phyloP scores from a whole-genome alignment of 2,329 filamentous ascomycete genomes.

The Didymella glomerata region DNA sequence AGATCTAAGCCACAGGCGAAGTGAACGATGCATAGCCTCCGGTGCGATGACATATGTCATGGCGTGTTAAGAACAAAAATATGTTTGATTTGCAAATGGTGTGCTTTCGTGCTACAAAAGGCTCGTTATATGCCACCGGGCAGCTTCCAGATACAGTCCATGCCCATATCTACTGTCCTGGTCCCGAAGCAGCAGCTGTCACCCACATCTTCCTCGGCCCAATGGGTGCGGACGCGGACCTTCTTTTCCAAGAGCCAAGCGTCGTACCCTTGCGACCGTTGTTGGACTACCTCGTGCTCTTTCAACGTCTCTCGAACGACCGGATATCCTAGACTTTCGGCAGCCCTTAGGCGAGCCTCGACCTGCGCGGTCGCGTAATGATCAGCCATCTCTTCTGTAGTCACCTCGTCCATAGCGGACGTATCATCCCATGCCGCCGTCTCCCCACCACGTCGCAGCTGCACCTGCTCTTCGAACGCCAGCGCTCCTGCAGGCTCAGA shows the following conservation, averaged over 20 bases:
- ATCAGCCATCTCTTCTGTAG: not conserved
- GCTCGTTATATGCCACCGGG: slow-evolving; percentile 38
- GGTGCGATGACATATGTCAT: not conserved
- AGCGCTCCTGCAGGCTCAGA: slow-evolving; percentile 63
- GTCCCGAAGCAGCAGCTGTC: slow-evolving; percentile 47
- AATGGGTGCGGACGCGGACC: slow-evolving; percentile 20
- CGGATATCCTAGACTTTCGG: slow-evolving; percentile 3
- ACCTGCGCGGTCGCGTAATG: not conserved
- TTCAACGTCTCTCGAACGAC: not conserved
- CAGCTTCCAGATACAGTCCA: slow-evolving; percentile 40
- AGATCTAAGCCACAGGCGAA: not conserved
- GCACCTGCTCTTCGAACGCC: too few species aligned
- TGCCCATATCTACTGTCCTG: slow-evolving; percentile 32
- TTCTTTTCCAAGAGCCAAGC: slow-evolving; percentile 31
- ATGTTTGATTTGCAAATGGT: too few species aligned
- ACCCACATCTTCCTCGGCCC: slow-evolving; percentile 33
- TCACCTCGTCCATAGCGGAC: too few species aligned
- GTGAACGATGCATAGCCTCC: not conserved
- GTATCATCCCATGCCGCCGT: slow-evolving; percentile 11
- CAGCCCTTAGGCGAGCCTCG: not conserved
- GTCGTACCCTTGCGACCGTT: slow-evolving; percentile 15
- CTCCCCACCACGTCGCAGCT: slow-evolving; percentile 1
- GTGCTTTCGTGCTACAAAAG: too few species aligned
- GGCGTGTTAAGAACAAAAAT: too few species aligned
- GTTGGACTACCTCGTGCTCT: not conserved